These are phyloP conservation scores for Psilocybe mexicana DNA, from an alignment of 1,284 basidiomycete species.

Conservation along the genomic window DNA sequence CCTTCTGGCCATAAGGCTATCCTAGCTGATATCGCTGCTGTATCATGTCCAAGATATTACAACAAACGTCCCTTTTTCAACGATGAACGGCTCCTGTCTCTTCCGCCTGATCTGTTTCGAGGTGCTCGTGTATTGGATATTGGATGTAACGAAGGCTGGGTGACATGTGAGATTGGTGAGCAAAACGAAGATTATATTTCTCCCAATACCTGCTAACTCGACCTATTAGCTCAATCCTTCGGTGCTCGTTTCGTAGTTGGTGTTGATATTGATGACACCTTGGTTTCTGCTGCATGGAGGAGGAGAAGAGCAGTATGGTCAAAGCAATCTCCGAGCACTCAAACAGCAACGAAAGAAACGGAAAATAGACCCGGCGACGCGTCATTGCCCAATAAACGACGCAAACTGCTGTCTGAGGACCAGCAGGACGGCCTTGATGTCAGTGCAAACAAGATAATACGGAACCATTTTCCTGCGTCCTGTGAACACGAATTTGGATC, in stretches of 20 bases:
- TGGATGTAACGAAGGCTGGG: slow-evolving; percentile 82
- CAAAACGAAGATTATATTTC: background rate
- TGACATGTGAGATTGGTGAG: slow-evolving; percentile 79
- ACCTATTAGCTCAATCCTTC: slow-evolving; percentile 56
- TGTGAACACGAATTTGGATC: slow-evolving; percentile 74
- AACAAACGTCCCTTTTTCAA: slow-evolving; percentile 58
- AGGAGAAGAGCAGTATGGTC: slow-evolving; percentile 70
- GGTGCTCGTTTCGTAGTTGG: slow-evolving; percentile 66
- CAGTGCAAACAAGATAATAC: background rate
- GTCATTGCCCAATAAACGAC: slow-evolving; percentile 3
- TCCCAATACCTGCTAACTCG: slow-evolving; percentile 2
- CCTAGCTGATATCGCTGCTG: background rate
- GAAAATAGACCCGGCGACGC: slow-evolving; percentile 8
- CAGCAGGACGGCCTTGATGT: background rate
- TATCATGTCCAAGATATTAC: slow-evolving; percentile 57
- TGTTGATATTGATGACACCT: slow-evolving; percentile 77
- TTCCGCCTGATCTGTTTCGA: slow-evolving; percentile 55
- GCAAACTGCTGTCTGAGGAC: background rate
- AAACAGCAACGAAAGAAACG: slow-evolving; percentile 24
- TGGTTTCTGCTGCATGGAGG: slow-evolving; percentile 73
- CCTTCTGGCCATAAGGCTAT: background rate
- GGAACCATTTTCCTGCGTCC: slow-evolving; percentile 69
- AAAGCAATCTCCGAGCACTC: slow-evolving; percentile 45
- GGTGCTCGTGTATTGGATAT: slow-evolving; percentile 70
- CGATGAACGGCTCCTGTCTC: slow-evolving; percentile 61